Evolutionary conservation across 192 early-diverging fungal genomes (phyloP), one percentile per base, ranked within the genome.

Genomic region (Irineochytrium annulatum): DNA sequence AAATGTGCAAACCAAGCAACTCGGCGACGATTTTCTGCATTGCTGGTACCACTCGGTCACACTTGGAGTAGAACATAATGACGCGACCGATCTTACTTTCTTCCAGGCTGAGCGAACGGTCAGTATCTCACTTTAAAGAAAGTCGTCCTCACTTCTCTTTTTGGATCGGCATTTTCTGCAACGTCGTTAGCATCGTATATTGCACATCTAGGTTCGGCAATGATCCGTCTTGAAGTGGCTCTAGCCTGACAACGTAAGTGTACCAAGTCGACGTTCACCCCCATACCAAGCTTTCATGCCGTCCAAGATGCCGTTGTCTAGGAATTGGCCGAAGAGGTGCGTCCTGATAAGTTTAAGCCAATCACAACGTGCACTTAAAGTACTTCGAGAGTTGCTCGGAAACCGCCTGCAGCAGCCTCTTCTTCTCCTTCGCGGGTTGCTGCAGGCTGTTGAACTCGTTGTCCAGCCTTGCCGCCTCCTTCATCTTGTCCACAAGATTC

Each of bases 181-280:
- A 65, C 17, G 85, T 70, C 16, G 79, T 77, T 34, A 96, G 69
- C 78, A 96, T 83, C 26, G 84, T 80, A 49, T 73, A 80, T 64
- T 94, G 92, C 54, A 96, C 87, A 58, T 96, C 92, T 58, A 94
- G 77, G 68, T 82, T 87, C 6, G 94, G 94, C 65, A 96, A 72
- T 14, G 90, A 88, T 28, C 89, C 88, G 62, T 96, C 92, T 24
- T 86, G 84, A 19, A 94, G 70, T 19, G 94, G 94, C 63, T 96
- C 94, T 30, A 96, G 75, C 93, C 72, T 74, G 52, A 17, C 11
- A 49, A 41, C 31, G 26, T 27, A 57, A 43, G 11, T 30, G 2
- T 17, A 55, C 11, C 20, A 55, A 43, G 13, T 0, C 5, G 43
- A 51, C 13, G 3, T 45, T 24, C 16, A 16, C 11, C 31, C 3